phyloP scores from a whole-genome alignment of 2,329 filamentous ascomycete genomes.

The Lasiodiplodia hormozganensis region DNA sequence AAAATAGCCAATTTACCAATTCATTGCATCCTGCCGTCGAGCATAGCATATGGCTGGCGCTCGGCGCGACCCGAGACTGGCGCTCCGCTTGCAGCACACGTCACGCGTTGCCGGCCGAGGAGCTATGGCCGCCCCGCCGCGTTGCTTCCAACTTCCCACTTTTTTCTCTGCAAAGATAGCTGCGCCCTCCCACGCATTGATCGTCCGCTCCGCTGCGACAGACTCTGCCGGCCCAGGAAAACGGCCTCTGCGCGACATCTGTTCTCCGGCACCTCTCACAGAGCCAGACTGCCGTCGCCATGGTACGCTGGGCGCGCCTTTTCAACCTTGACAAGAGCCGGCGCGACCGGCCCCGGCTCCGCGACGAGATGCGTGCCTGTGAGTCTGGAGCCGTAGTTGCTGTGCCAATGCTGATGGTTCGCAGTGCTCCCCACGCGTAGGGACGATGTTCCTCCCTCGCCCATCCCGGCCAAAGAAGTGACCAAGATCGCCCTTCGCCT shows the following conservation, averaged over 20 bases:
- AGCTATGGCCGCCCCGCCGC: constrained; percentile 28
- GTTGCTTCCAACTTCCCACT: constrained; percentile 20
- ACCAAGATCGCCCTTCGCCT: constrained; percentile 89
- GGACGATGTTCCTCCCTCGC: constrained; percentile 66
- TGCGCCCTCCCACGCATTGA: constrained; percentile 15
- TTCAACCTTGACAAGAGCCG: constrained; percentile 48
- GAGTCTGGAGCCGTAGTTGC: constrained; percentile 30
- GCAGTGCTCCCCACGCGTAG: constrained; percentile 71
- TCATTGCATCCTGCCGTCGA: neutral
- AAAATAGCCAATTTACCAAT: constrained; percentile 19
- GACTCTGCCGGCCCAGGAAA: neutral
- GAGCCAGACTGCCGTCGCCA: constrained; percentile 31
- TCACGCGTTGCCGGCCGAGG: constrained; percentile 18
- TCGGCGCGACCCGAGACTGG: constrained; percentile 19
- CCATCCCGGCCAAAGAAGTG: constrained; percentile 78
- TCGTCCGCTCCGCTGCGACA: neutral
- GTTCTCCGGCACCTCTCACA: neutral
- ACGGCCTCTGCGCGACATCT: neutral
- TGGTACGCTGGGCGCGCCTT: constrained; percentile 49
- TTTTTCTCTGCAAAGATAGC: constrained; percentile 11
- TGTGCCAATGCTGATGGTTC: constrained; percentile 27
- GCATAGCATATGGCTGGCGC: neutral
- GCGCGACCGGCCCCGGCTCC: constrained; percentile 41
- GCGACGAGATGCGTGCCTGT: constrained; percentile 53
- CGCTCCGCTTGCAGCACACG: constrained; percentile 13